Evolutionary conservation across 192 early-diverging fungal species (phyloP), one percentile per base, ranked within the genome.

Genomic region (Phlyctochytrium arcticum): DNA sequence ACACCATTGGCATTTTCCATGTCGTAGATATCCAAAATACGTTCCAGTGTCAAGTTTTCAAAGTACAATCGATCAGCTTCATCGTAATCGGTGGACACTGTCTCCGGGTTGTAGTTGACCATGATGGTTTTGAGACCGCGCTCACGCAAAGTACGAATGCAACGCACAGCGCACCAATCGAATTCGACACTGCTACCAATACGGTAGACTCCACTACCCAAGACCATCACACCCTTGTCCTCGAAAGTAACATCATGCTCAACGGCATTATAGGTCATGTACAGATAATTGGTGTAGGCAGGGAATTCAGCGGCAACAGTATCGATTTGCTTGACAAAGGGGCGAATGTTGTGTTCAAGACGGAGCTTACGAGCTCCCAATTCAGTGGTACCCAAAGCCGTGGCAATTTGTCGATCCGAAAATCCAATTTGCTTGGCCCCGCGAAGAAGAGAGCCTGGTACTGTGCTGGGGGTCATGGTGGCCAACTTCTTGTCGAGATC

Each of bases 71-170:
- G 84, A 70, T 99, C 96, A 27, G 90, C 90, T 81, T 99, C 96
- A 69, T 99, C 96, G 59, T 92, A 99, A 81, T 99, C 96, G 6
- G 96, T 99, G 10, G 91, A 94, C n/a, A 99, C 96, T 3, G 96
- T 98, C 73, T 98, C 96, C 21, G 96, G 96, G 75, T 98, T 98
- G 79, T 97, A 98, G 86, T 98, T 98, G 67, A 98, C 80, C 96
- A 98, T 98, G 68, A 98, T 81, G 5, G 96, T 97, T 84, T 98
- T 96, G 78, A 88, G 78, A 23, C 87, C 84, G 64, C 81, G 81
- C 42, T 87, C 84, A 50, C 95, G 91, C 50, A 98, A 85, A 24
- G 94, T 92, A 56, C 95, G 92, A 57, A 98, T 96, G 42, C 92
- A 92, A 36, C 91, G 87, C 34, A 98, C 96, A 27, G 91, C 96